Base-by-base conservation (phyloP, 805 yeast genomes). In the Ogataea saltuana region DNA sequence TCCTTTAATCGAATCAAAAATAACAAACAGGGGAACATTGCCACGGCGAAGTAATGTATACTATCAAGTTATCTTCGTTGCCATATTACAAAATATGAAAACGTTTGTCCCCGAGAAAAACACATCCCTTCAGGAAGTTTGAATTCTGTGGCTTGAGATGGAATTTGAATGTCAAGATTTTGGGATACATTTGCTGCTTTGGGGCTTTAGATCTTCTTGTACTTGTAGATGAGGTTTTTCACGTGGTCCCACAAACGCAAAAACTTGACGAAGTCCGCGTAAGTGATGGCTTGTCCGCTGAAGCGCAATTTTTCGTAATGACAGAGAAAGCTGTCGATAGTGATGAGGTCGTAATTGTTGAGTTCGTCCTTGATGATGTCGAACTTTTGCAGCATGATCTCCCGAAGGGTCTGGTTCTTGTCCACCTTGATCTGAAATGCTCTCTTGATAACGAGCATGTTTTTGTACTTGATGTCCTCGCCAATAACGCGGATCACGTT, bases 261-360 rank as follows among this genome's bases (percentile, higher is more conserved):
- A 55, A 87, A 80, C 31, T 68, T 72, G 21, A 77, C 62, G 55
- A 89, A 79, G 30, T 83, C 83, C 4, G 65, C 68, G 49, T 82
- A 80, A 1, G 74, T 63, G 13, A 88, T 77, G 13, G 78, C 70
- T 15, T 69, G 61, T 2, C 86, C 85, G 5, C 91, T 76, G 61
- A 80, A 89, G 46, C 88, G 69, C 27, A 83, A 70, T 38, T 69
- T 67, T 51, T 89, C 96, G 64, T 88, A 89, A 11, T 77, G 60
- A 3, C 66, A 68, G 4, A 80, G 65, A 47, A 75, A 76, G 26
- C 66, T 56, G 5, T 51, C 49, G 4, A 59, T 21, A 9, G 34
- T 34, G 16, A 37, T 25, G 9, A 42, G 20, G 25, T 56, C 56
- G n/a, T 25, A 25, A 16, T 33, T 33, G 13, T 40, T 20, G 20